Base-by-base conservation (phyloP, 345 rosid genomes). In the Camelina hispida region DNA sequence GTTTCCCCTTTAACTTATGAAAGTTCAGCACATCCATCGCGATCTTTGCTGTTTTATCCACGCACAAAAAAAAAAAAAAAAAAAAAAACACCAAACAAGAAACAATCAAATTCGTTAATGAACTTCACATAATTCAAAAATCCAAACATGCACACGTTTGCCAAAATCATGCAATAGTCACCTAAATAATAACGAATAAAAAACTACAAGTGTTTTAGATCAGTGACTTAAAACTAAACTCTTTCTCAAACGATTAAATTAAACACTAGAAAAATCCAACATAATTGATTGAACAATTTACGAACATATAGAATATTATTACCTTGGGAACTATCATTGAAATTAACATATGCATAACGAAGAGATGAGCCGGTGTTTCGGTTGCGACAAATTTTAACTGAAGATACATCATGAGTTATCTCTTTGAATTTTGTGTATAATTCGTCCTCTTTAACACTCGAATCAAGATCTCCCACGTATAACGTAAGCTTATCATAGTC, bases 271-370 rank as follows among this genome's bases (percentile, higher is more conserved):
- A 55, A 55, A 6, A 35, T 4, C 3, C 7, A 56, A 22, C 57
- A 22, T 52, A 7, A 0, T 28, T 28, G 30, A 52, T 6, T 23
- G 13, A 22, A 23, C 15, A 1, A 22, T 40, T 22, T 11, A 53
- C 2, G 0, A 23, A 53, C 23, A n/a, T 32, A 16, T 25, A 4
- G 11, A 37, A 44, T 58, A 16, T 16, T 7, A 57, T 34, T 42
- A 87, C 89, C 89, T 25, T 85, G 81, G 37, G 73, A 79, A 0
- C 62, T 71, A 72, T 71, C 68, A 68, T 57, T 71, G 81, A 82
- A 87, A 81, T 87, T 84, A 38, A 85, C 82, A 46, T 87, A 87
- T 13, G 74, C 91, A 25, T 87, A 87, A 40, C 88, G 83, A 15
- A 85, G 86, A n/a, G 89, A 87, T 4, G 79, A 68, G 0, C 56